phyloP scores from a whole-genome alignment of 2,329 filamentous ascomycete genomes.

The Plectosphaerella sp. region DNA sequence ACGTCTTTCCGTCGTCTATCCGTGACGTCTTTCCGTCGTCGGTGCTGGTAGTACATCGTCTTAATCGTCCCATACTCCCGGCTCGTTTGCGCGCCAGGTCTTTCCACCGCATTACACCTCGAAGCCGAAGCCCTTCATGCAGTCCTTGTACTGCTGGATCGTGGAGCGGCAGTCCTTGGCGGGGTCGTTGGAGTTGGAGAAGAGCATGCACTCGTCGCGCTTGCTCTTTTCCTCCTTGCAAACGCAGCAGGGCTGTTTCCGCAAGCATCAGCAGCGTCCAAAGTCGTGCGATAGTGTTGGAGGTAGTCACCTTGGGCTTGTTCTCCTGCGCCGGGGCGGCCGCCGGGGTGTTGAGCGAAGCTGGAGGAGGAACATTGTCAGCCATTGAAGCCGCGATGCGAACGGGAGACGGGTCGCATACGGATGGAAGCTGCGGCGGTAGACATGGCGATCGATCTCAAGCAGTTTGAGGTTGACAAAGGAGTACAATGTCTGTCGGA shows the following conservation, averaged over 20 bases:
- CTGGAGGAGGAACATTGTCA: not conserved
- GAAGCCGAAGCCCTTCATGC: conserved; percentile 93
- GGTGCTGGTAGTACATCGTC: conserved; percentile 9
- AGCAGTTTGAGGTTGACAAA: not conserved
- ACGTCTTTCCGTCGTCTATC: conserved; percentile 5
- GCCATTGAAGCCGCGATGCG: not conserved
- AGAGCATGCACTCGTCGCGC: conserved; percentile 98
- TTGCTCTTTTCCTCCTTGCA: conserved; percentile 92
- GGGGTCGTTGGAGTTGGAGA: conserved; percentile 80
- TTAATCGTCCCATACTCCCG: not conserved
- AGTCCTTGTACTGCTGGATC: conserved; percentile 81
- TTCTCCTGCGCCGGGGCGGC: conserved; percentile 22
- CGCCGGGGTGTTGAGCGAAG: conserved; percentile 21
- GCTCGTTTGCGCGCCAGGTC: not conserved
- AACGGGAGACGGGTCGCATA: conserved; percentile 11
- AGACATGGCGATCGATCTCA: conserved; percentile 17
- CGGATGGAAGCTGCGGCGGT: conserved; percentile 21
- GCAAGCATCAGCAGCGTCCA: conserved; percentile 3
- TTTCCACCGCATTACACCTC: conserved; percentile 43
- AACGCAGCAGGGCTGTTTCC: conserved; percentile 81
- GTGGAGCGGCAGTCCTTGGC: conserved; percentile 77
- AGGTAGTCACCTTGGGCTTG: conserved; percentile 36
- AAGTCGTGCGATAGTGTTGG: not conserved
- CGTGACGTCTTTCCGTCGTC: conserved; percentile 3
- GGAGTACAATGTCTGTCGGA: not conserved